Conservation (phyloP, 106 monocot genomes). For the Dioscorea alata region DNA sequence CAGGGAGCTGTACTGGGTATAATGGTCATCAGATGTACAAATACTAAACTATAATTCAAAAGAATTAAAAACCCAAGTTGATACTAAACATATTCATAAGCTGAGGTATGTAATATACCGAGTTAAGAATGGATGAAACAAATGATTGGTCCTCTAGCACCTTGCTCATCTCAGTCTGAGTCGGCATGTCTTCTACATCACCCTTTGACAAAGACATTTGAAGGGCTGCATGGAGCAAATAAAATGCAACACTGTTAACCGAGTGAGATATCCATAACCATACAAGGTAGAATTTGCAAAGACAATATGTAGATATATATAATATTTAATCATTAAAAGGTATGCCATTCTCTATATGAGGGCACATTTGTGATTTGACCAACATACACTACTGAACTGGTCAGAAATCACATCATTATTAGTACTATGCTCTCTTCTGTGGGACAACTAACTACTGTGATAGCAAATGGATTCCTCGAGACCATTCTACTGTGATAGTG, state of each 20-base stretch:
- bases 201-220: slow-evolving; percentile 80
- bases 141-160: slow-evolving; percentile 86
- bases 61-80: neutral
- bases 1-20: slow-evolving; percentile 50
- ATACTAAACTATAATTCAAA: neutral
- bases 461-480: no score
- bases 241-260: neutral
- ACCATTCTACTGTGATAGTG: no score
- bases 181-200: slow-evolving; percentile 30
- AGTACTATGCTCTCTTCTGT: no score
- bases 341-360: neutral
- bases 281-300: neutral
- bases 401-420: no score
- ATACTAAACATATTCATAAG: neutral
- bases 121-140: slow-evolving; percentile 87
- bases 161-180: slow-evolving; percentile 64
- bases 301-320: neutral
- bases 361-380: neutral
- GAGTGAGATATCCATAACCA: neutral
- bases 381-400: neutral
- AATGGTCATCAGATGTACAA: neutral
- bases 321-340: neutral
- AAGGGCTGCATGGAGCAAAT: slow-evolving; percentile 52
- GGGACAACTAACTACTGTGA: no score
- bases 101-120: slow-evolving; percentile 37